Conservation (phyloP, 805 yeast genomes). For the Starmerella vaccinii region DNA sequence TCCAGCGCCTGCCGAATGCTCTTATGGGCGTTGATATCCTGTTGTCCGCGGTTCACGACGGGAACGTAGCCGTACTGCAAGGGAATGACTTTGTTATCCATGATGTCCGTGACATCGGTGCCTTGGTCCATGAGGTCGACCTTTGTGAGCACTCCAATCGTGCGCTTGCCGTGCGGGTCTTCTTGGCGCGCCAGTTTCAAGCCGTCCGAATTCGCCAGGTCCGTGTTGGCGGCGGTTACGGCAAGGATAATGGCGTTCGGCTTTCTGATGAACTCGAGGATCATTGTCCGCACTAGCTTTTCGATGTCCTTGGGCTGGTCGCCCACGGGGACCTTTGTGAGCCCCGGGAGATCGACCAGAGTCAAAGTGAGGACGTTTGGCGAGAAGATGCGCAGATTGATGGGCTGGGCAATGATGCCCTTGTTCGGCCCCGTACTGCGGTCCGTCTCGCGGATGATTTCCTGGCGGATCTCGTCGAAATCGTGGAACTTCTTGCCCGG, state of each 20-base stretch:
- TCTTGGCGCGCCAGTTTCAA: constrained; percentile 93
- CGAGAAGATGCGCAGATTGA: constrained; percentile 83
- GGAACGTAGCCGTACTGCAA: constrained; percentile 94
- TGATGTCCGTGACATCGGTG: constrained; percentile 89
- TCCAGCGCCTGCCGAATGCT: constrained; percentile 78
- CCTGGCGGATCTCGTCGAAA: constrained; percentile 79
- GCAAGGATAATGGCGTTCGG: constrained; percentile 94
- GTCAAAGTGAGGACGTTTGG: constrained; percentile 93
- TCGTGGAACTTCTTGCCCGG: constrained; percentile 82
- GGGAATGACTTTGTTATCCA: constrained; percentile 93
- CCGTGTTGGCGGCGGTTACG: constrained; percentile 93
- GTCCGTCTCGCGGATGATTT: constrained; percentile 85
- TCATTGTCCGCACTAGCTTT: constrained; percentile 82
- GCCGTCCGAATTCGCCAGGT: constrained; percentile 94
- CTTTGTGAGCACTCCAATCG: constrained; percentile 93
- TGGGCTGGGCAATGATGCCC: constrained; percentile 88
- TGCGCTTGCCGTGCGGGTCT: constrained; percentile 89
- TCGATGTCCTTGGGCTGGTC: constrained; percentile 98
- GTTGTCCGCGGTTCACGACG: constrained; percentile 94
- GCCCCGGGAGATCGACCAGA: constrained; percentile 91
- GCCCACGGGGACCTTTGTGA: constrained; percentile 97
- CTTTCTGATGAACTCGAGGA: constrained; percentile 83
- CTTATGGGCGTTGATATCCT: constrained; percentile 79
- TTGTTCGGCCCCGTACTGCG: constrained; percentile 58
- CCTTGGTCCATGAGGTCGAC: constrained; percentile 97